Conservation (phyloP, 2,329 filamentous ascomycete species). For the Cadophora sp. region DNA sequence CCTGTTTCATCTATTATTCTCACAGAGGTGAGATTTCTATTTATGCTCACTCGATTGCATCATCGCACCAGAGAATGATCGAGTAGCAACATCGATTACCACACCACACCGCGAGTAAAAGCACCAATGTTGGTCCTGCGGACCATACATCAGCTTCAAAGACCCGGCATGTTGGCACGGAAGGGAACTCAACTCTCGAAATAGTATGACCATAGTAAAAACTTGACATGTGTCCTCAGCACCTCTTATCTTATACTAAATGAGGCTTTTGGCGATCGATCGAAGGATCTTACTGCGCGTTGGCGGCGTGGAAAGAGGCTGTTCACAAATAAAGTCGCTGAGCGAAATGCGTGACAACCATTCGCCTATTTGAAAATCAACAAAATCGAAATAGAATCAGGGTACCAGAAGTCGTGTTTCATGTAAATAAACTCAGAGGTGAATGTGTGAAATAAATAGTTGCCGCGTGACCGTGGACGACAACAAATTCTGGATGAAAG, state of each 20-base stretch:
- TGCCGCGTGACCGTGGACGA: neutral
- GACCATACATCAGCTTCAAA: too few species aligned
- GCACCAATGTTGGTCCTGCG: neutral
- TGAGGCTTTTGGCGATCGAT: neutral
- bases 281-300: slow-evolving; percentile 1
- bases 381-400: neutral
- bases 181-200: neutral
- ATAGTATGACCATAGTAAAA: neutral
- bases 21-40: too few species aligned
- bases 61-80: too few species aligned
- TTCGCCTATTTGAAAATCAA: neutral
- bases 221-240: neutral
- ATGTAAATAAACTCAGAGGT: neutral
- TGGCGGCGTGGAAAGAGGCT: neutral
- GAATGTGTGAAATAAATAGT: neutral
- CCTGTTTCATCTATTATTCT: too few species aligned
- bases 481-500: neutral
- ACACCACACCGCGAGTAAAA: too few species aligned
- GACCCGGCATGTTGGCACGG: neutral
- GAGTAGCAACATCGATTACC: too few species aligned
- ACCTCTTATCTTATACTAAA: neutral
- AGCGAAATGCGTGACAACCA: neutral
- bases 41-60: too few species aligned
- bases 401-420: neutral
- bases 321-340: neutral